These are phyloP conservation scores for Botrytis medusae DNA, from an alignment of 2,329 filamentous ascomycete genomes.

Conservation along the genomic window DNA sequence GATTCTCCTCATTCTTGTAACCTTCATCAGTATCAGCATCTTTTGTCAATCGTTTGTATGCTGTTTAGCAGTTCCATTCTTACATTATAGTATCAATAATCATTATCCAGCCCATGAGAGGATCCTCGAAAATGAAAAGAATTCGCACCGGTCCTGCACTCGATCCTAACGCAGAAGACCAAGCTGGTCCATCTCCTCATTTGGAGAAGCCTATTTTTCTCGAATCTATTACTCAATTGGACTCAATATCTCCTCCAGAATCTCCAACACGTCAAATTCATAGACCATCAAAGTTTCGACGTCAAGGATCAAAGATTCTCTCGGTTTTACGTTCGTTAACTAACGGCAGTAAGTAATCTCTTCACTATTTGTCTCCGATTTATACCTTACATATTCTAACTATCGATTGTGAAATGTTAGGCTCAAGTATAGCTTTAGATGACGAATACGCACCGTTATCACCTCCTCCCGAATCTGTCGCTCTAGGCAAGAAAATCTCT, in stretches of 20 bases:
- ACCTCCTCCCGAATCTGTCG: constrained; percentile 6
- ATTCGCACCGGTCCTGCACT: constrained; percentile 25
- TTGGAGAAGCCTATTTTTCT: neutral
- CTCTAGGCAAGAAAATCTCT: constrained; percentile 41
- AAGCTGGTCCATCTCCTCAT: neutral
- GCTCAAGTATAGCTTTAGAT: neutral
- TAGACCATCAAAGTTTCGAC: constrained; percentile 42
- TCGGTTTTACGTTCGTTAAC: constrained; percentile 47
- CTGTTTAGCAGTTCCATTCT: constrained; percentile 18
- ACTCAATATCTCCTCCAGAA: constrained; percentile 32
- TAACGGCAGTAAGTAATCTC: constrained; percentile 39
- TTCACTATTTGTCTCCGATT: neutral
- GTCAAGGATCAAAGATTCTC: constrained; percentile 46
- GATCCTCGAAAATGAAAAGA: constrained; percentile 30
- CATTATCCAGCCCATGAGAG: neutral
- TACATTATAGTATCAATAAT: constrained; percentile 19
- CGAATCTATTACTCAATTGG: neutral
- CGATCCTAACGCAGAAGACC: constrained; percentile 17
- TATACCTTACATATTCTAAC: neutral
- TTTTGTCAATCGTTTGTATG: constrained; percentile 11
- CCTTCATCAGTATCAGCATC: constrained; percentile 9
- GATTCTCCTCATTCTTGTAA: neutral
- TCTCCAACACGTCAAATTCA: constrained; percentile 30
- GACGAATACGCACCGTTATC: constrained; percentile 15
- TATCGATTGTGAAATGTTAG: neutral